Evolutionary conservation across 257 asterid genomes (phyloP), one percentile per base, ranked within the genome.

Genomic region (Ocimum tenuiflorum): DNA sequence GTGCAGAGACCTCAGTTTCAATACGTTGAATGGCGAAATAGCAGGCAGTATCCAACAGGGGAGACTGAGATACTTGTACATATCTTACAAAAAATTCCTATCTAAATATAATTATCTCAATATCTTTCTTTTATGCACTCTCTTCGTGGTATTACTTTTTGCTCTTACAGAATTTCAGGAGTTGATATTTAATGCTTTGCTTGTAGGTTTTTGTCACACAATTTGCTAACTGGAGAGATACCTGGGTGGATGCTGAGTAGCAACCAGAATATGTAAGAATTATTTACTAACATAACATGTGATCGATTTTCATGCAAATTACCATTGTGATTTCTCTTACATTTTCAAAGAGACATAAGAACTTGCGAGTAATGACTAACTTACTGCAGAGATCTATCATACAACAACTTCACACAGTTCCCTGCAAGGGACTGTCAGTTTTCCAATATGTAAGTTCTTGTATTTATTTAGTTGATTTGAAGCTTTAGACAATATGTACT

Each of bases 1-100:
- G 15, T 76, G 74, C 89, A 92, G 98, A 36, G 98, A 92, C 69
- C 86, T 92, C 69, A 89, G 91, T 76, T 85, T 78, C 83, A 92
- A 92, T 83, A 76, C 50, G 80, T 63, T 92, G 83, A 80, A 51
- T 69, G 91, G 90, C 49, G 67, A 33, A 56, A 83, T 92, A 65
- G 89, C 85, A 24, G 29, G 3, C 63, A 51, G 33, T 17, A 56
- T 88, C 22, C 68, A 62, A 65, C 54, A 80, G 68, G 1, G 3
- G 2, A 4, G 3, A 0, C 13, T 81, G 15, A 8, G 63, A 27
- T 29, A 65, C 74, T 13, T 87, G 98, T 92, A 83, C 54, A 80
- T 75, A 35, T 73, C 59, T 8, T 65, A 3, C 64, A 13, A 54
- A 7, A 10, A 50, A 45, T 56, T 60, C 17, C 29, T 18, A 39